Percentiles rank a stretch among this genome's conserved stretches.
Evolutionary conservation across 345 rosid genomes (phyloP).

Genomic region (Moricandia arvensis): DNA sequence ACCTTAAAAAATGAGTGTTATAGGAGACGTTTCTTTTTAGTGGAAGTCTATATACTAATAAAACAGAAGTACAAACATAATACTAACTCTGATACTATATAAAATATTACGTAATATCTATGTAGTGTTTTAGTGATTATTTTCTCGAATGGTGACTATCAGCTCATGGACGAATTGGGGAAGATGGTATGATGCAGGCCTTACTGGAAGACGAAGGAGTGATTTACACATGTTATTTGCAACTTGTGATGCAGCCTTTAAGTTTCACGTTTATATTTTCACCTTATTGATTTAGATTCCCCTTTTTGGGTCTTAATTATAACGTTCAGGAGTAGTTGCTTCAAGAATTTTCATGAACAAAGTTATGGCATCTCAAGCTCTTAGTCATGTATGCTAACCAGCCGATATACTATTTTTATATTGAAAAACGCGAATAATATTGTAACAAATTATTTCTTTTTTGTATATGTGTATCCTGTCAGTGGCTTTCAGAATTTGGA

Average conservation of each 20-base stretch:
- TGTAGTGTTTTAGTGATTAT: slow-evolving; percentile 2
- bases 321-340: slow-evolving; percentile 81
- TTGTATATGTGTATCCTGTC: too few relatives aligned
- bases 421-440: too few relatives aligned
- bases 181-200: slow-evolving; percentile 92
- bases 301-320: slow-evolving; percentile 18
- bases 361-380: too few relatives aligned
- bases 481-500: slow-evolving; percentile 71
- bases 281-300: slow-evolving; percentile 1
- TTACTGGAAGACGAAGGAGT: slow-evolving; percentile 78
- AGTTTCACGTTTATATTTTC: slow-evolving; percentile 1
- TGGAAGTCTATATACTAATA: too few relatives aligned
- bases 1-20: too few relatives aligned
- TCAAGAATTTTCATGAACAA: too few relatives aligned
- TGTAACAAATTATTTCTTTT: too few relatives aligned
- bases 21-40: too few relatives aligned
- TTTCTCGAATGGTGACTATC: slow-evolving; percentile 16
- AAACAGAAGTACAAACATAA: too few relatives aligned
- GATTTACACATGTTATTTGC: slow-evolving; percentile 64
- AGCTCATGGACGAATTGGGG: slow-evolving; percentile 98
- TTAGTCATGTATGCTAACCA: too few relatives aligned
- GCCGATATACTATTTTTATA: too few relatives aligned
- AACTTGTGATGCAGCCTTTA: not conserved
- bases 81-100: too few relatives aligned
- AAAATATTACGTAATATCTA: not conserved